Evolutionary conservation across 1,139 yeast species (phyloP).

Genomic region (Saccharomyces hybrid): DNA sequence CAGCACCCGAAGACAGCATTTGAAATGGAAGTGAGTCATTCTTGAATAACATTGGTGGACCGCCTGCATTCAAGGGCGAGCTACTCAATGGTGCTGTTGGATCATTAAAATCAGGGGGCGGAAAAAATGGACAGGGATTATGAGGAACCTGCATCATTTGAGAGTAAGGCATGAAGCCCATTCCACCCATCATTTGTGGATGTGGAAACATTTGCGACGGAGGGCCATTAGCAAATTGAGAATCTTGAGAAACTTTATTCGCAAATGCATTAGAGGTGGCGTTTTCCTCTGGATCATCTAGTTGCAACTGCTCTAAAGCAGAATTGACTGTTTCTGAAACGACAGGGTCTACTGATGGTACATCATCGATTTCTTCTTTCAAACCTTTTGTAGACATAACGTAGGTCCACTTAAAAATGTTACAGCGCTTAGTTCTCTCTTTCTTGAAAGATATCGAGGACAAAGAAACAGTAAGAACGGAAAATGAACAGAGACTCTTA

Average conservation of each 20-base stretch:
- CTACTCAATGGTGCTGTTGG: background rate
- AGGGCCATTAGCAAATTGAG: conserved; percentile 7
- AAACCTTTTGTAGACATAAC: background rate
- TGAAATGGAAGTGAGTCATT: background rate
- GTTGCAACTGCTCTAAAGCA: conserved; percentile 28
- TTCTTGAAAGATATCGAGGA: background rate
- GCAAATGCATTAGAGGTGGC: background rate
- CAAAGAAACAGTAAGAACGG: background rate
- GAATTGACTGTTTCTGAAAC: conserved; percentile 26
- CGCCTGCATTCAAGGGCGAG: background rate
- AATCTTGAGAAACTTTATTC: background rate
- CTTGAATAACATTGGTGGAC: background rate
- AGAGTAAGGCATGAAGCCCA: conserved; percentile 28
- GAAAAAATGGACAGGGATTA: conserved; percentile 22
- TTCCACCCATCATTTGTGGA: conserved; percentile 25
- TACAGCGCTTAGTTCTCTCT: background rate
- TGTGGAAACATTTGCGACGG: conserved; percentile 20
- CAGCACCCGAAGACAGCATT: background rate
- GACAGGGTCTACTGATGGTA: conserved; percentile 10
- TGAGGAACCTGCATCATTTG: conserved; percentile 31
- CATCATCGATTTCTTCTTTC: background rate
- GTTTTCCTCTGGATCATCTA: conserved; percentile 16
- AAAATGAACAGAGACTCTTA: background rate
- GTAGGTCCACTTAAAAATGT: background rate
- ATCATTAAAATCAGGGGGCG: conserved; percentile 20